phyloP scores from a whole-genome alignment of 2,329 filamentous ascomycete species.

The Colletotrichum falcatum region DNA sequence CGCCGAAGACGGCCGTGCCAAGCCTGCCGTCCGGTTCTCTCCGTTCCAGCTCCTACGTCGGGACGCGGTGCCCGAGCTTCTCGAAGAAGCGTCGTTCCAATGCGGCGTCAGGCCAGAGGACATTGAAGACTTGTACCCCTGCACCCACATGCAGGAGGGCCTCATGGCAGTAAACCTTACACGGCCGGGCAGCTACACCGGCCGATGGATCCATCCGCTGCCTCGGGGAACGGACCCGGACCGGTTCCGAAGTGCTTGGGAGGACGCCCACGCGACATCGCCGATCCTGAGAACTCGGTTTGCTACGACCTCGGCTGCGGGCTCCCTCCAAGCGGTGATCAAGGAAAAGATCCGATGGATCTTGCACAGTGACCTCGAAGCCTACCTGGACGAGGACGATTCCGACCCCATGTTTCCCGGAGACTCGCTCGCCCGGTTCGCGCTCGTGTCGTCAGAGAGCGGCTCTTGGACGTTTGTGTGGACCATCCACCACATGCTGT shows the following conservation, averaged over 20 bases:
- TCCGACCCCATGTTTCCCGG: slow-evolving; percentile 43
- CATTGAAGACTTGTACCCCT: slow-evolving; percentile 43
- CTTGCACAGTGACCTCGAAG: slow-evolving; percentile 21
- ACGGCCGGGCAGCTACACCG: slow-evolving; percentile 42
- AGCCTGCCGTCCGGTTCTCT: not conserved
- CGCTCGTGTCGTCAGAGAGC: slow-evolving; percentile 28
- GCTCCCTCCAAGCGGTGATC: slow-evolving; percentile 63
- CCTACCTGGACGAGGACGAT: slow-evolving; percentile 24
- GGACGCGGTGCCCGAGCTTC: not conserved
- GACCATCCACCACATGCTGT: slow-evolving; percentile 41
- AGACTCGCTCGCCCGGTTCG: slow-evolving; percentile 42
- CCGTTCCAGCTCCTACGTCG: slow-evolving; percentile 10
- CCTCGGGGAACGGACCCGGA: slow-evolving; percentile 28
- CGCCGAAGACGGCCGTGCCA: accelerated
- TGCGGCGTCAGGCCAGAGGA: slow-evolving; percentile 9
- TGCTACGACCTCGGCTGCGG: slow-evolving; percentile 26
- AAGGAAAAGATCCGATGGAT: slow-evolving; percentile 9
- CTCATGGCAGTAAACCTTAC: slow-evolving; percentile 44
- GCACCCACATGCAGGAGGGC: slow-evolving; percentile 43
- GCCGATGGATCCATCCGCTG: slow-evolving; percentile 38
- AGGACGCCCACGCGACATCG: slow-evolving; percentile 36
- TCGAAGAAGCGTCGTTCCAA: slow-evolving; percentile 19
- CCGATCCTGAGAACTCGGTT: slow-evolving; percentile 44
- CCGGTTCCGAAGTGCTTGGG: slow-evolving; percentile 42
- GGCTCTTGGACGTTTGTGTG: slow-evolving; percentile 37